Evolutionary conservation across 768 basidiomycete genomes (phyloP).

Genomic region (Piloderma croceum): DNA sequence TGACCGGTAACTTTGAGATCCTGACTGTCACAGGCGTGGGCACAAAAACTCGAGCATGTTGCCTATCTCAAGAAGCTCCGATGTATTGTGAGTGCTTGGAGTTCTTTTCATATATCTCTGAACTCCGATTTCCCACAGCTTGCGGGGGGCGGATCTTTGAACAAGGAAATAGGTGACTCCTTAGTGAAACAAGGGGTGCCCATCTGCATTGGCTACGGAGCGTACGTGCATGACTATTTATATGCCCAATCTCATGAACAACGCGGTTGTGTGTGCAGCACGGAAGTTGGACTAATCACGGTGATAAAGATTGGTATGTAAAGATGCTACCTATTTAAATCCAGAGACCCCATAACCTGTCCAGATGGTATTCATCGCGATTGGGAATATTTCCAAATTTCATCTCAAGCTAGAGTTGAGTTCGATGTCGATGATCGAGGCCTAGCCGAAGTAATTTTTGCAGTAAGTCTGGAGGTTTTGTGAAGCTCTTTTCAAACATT

Average conservation of each 20-base stretch:
- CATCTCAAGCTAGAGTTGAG: conserved; percentile 1
- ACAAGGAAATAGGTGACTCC: conserved; percentile 14
- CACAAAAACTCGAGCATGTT: no score
- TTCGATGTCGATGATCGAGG: not conserved
- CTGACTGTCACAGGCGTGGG: no score
- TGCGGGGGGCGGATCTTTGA: conserved; percentile 16
- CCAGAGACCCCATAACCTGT: conserved; percentile 6
- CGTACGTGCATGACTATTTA: no score
- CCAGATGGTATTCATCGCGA: not conserved
- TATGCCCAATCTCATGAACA: no score
- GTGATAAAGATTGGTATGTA: no score
- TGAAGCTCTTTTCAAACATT: not conserved
- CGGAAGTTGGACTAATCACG: no score
- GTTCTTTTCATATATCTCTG: not conserved
- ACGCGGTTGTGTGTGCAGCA: no score
- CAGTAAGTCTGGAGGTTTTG: conserved; percentile 1
- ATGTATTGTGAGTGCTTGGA: conserved; percentile 14
- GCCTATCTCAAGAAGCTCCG: no score
- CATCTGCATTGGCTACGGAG: conserved; percentile 16
- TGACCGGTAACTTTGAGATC: not conserved
- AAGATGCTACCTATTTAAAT: no score
- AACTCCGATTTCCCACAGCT: conserved; percentile 3
- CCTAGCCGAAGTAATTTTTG: conserved; percentile 6
- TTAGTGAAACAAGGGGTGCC: conserved; percentile 11
- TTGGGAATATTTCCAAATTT: conserved; percentile 5